phyloP scores from a whole-genome alignment of 1,284 basidiomycete species.

The Caloboletus inedulis region DNA sequence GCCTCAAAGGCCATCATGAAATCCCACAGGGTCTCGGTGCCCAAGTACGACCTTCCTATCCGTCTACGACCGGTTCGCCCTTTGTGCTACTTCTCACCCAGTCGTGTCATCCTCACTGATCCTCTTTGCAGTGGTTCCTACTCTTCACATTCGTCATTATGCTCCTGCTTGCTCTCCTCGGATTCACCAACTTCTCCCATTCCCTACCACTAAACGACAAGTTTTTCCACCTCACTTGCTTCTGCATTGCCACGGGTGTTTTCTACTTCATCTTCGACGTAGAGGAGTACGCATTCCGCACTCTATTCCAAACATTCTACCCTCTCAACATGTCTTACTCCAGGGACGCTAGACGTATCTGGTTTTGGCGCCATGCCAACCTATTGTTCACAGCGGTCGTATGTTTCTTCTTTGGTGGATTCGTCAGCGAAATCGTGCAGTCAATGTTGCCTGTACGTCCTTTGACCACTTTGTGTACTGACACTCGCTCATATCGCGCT shows the following conservation, averaged over 20 bases:
- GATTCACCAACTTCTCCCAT: conserved; percentile 67
- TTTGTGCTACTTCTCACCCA: conserved; percentile 6
- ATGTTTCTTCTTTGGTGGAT: conserved; percentile 77
- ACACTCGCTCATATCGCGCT: conserved; percentile 3
- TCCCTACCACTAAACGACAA: conserved; percentile 78
- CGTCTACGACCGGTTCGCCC: conserved; percentile 66
- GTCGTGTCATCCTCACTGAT: conserved; percentile 4
- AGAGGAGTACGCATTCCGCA: conserved; percentile 62
- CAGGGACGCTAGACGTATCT: conserved; percentile 71
- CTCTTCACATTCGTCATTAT: conserved; percentile 63
- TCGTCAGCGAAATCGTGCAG: conserved; percentile 86
- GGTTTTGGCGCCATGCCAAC: conserved; percentile 80
- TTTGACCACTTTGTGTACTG: not conserved
- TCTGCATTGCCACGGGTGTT: conserved; percentile 71
- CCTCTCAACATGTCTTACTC: not conserved
- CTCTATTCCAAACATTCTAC: not conserved
- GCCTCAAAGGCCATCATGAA: conserved; percentile 52
- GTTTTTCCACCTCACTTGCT: conserved; percentile 80
- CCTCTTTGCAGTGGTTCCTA: conserved; percentile 63
- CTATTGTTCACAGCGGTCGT: conserved; percentile 65
- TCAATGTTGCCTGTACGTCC: conserved; percentile 66
- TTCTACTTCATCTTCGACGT: conserved; percentile 89
- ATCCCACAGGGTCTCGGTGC: conserved; percentile 52
- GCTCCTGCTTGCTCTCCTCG: conserved; percentile 64
- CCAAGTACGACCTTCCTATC: conserved; percentile 67